Conservation (phyloP, 139 green algal genomes). For the Micractinium sp. region DNA sequence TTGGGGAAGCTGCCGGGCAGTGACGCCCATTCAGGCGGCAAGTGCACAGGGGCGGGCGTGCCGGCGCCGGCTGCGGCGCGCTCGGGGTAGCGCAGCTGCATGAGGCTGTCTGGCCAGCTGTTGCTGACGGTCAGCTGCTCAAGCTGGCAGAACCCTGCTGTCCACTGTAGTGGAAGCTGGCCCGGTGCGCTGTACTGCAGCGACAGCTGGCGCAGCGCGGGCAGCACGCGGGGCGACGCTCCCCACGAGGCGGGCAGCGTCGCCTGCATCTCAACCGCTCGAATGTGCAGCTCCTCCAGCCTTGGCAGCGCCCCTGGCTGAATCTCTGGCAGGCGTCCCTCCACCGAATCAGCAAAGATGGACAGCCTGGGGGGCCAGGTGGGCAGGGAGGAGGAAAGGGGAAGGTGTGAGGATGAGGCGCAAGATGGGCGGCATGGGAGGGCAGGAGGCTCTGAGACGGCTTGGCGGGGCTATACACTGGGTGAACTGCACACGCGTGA, state of each 20-base stretch:
- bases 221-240: background rate
- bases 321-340: background rate
- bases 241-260: background rate
- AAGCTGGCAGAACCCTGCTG: background rate
- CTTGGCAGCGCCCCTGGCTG: background rate
- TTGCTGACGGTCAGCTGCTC: background rate
- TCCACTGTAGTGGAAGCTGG: background rate
- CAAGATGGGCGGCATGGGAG: background rate
- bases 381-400: background rate
- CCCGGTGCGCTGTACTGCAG: background rate
- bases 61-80: no score
- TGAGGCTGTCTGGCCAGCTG: background rate
- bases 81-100: background rate
- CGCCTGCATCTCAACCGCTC: background rate
- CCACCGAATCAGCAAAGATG: background rate
- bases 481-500: no score
- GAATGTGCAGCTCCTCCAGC: background rate
- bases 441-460: background rate
- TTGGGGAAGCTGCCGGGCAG: background rate
- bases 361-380: background rate
- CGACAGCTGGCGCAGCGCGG: background rate
- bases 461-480: no score
- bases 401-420: no score
- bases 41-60: background rate
- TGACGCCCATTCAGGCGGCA: background rate